A percentile compares a stretch with the other conserved stretches of the same genome.
These are phyloP conservation scores for Clavariopsis aquatica DNA, from an alignment of 495 filamentous ascomycete genomes.

Conservation along the genomic window DNA sequence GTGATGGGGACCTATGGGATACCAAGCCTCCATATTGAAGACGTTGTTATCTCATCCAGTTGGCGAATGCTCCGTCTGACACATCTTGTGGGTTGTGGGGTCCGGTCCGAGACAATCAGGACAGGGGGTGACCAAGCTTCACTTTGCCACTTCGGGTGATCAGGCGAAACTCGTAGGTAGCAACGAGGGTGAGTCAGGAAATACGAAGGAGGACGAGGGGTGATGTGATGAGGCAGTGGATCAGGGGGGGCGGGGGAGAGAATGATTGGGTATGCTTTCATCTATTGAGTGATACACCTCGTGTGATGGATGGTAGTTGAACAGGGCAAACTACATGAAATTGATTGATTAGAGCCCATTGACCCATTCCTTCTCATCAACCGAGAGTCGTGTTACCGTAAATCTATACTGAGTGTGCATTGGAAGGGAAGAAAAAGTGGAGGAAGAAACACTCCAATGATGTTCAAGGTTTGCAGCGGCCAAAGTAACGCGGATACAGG, in stretches of 20 bases:
- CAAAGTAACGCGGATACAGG: constrained; percentile 92
- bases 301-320: background rate
- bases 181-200: background rate
- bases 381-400: background rate
- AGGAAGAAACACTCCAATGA: no score
- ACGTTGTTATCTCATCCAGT: no score
- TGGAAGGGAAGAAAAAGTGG: constrained; percentile 1
- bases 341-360: background rate
- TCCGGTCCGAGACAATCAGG: background rate
- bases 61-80: background rate
- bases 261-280: constrained; percentile 23
- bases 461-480: constrained; percentile 86
- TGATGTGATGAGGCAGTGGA: background rate
- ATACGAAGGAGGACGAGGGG: background rate
- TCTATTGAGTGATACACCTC: constrained; percentile 11
- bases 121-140: background rate
- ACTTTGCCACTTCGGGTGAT: background rate
- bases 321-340: background rate
- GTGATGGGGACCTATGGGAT: no score
- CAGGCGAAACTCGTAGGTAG: background rate
- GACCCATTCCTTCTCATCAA: background rate
- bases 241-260: background rate
- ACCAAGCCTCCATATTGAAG: no score
- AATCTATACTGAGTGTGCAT: background rate
- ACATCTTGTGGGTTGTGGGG: background rate